Evolutionary conservation across 2,329 filamentous ascomycete species (phyloP), one percentile per base, ranked within the genome.

Genomic region (Microdochium trichocladiopsis): DNA sequence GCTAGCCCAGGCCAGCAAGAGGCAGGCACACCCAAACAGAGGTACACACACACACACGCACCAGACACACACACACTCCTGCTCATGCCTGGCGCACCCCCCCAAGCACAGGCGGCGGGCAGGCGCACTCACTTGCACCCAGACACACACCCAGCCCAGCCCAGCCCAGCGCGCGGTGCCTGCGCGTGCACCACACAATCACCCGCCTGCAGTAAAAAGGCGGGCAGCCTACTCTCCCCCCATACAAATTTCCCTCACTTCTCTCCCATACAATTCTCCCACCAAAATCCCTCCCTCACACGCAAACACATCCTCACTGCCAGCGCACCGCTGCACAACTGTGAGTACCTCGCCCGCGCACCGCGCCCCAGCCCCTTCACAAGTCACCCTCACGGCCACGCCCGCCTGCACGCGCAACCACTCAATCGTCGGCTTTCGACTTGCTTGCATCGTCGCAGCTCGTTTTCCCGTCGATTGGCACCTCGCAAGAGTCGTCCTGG

Each of bases 141-240:
- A 11, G 8, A 23, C 43, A 25, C 21, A 47, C 37, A 43, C 16
- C 8, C 37, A 18, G 37, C 8, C 37, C 8, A 9, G n/a, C 37
- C 37, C 8, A 60, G 57, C 63, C 57, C 56, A 57, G 61, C 58
- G 63, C 57, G 59, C 57, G 60, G 59, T 66, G 70, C 65, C 64
- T 63, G 64, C 63, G 60, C 66, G 66, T 18, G 36, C 41, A 45
- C 41, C 70, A 66, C 75, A 71, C 77, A 82, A 82, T 81, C 78
- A 82, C 75, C 76, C 76, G 69, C 75, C 74, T 78, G 78, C 78
- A 80, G 78, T 82, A 81, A 83, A 83, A 83, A 82, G 77, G 77
- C 74, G 73, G 72, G 72, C 72, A 71, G 71, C 71, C 63, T 65
- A 58, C 72, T 70, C 69, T 72, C 71, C 72, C 73, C 75, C 75